Conservation (phyloP, 257 asterid genomes). For the Solanum etuberosum region DNA sequence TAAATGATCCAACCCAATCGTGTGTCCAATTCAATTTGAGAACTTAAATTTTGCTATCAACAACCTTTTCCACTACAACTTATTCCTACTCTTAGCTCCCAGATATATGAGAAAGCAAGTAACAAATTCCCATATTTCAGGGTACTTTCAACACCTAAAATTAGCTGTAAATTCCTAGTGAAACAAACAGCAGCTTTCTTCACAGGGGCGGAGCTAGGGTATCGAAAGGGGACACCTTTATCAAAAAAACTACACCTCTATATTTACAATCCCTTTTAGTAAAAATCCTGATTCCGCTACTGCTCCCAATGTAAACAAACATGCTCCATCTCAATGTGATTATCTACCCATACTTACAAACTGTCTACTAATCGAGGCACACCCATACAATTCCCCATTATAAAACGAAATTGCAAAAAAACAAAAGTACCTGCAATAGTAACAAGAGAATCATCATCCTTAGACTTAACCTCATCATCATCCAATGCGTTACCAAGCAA, state of each 20-base stretch:
- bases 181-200: not conserved
- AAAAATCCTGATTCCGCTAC: not conserved
- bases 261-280: not conserved
- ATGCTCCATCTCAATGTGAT: not conserved
- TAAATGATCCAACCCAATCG: not conserved
- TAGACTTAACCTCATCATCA: constrained; percentile 41
- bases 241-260: not conserved
- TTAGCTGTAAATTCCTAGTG: not conserved
- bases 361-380: not conserved
- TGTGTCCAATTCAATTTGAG: not conserved
- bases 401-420: not conserved
- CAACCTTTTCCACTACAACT: not conserved
- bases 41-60: not conserved
- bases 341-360: not conserved
- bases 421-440: constrained; percentile 55
- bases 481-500: constrained; percentile 21
- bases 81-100: not conserved
- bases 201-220: not conserved
- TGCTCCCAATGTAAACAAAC: not conserved
- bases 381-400: not conserved
- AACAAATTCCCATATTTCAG: not conserved
- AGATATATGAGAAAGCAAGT: not conserved
- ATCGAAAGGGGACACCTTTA: not conserved
- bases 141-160: not conserved
- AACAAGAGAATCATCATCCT: constrained; percentile 76